Evolutionary conservation across 768 basidiomycete species (phyloP), one percentile per base, ranked within the genome.

Genomic region (Russula earlei): DNA sequence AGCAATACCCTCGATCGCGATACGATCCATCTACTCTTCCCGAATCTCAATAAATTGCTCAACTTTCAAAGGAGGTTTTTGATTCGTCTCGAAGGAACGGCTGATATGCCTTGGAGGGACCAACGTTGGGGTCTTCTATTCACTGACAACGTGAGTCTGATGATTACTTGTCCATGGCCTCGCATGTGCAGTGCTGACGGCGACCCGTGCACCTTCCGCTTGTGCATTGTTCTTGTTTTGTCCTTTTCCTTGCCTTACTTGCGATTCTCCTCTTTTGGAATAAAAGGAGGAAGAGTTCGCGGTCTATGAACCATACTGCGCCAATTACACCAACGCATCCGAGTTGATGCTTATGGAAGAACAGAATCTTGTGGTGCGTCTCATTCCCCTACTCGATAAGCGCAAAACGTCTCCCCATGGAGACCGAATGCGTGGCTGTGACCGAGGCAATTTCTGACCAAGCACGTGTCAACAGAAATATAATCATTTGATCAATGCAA

Each of bases 231-330:
- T 65, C 67, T 68, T 58, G 62, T 55, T 67, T 65, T 62, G 59
- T 59, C 59, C 54, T 53, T 55, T 37, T 49, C 49, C 40, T 54
- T 54, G 33, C 49, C 42, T 58, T 55, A 9, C 24, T 47, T 40
- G 40, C 33, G 34, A 7, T 19, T 42, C 14, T 51, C 60, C 27
- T 19, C 22, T n/a, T 68, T 66, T 55, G 72, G 68, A 73, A 77
- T 75, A 80, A 80, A 76, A 97, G 89, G 95, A 99, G 78, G 82
- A 91, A 54, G 92, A 94, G 64, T 98, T 99, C 65, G 80, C 83
- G 29, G 91, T 92, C 34, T 99, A 99, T 70, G 93, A 96, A 67
- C 92, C 95, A 9, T 99, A 96, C 70, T 98, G 93, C 71, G 91
- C 89, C 51, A 95, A 96, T 70, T 93, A 93, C 72, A 87, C 85